These are phyloP conservation scores for Heterobasidion occidentale DNA, from an alignment of 1,284 basidiomycete species.

Conservation along the genomic window DNA sequence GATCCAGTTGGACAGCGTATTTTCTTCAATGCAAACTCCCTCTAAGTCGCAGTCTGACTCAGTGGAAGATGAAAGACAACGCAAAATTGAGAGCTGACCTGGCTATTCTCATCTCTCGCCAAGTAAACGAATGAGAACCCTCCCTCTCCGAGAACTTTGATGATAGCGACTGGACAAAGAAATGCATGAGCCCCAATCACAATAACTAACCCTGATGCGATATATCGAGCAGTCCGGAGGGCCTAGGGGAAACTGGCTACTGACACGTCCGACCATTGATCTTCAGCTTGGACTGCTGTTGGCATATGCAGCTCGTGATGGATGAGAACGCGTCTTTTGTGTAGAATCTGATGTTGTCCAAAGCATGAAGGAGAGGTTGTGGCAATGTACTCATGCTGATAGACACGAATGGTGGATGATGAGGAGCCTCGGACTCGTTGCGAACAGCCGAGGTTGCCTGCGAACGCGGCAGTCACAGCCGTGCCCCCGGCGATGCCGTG, in stretches of 20 bases:
- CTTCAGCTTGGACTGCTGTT: constrained; percentile 78
- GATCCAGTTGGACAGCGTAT: constrained; percentile 80
- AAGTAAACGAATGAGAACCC: constrained; percentile 95
- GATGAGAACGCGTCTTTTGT: constrained; percentile 76
- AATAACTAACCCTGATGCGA: background rate
- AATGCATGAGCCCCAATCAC: background rate
- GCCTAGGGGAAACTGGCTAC: constrained; percentile 20
- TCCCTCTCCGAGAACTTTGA: constrained; percentile 89
- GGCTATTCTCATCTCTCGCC: constrained; percentile 79
- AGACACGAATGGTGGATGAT: too few species aligned
- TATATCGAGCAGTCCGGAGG: too few species aligned
- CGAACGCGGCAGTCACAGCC: too few species aligned
- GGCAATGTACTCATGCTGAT: constrained; percentile 9
- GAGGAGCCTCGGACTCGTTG: too few species aligned
- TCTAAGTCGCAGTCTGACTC: constrained; percentile 27
- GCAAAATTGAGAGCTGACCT: constrained; percentile 32
- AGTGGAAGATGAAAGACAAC: background rate
- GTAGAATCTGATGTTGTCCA: constrained; percentile 65
- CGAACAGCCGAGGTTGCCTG: too few species aligned
- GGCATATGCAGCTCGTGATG: constrained; percentile 72
- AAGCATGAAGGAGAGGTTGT: constrained; percentile 22
- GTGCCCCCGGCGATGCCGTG: too few species aligned
- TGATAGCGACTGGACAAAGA: constrained; percentile 60
- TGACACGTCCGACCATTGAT: constrained; percentile 89
- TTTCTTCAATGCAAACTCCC: constrained; percentile 92